Percentiles rank a stretch among this genome's conserved stretches.
These are phyloP conservation scores for Thielaviopsis cerberus DNA, from an alignment of 2,329 filamentous ascomycete genomes.

Conservation along the genomic window DNA sequence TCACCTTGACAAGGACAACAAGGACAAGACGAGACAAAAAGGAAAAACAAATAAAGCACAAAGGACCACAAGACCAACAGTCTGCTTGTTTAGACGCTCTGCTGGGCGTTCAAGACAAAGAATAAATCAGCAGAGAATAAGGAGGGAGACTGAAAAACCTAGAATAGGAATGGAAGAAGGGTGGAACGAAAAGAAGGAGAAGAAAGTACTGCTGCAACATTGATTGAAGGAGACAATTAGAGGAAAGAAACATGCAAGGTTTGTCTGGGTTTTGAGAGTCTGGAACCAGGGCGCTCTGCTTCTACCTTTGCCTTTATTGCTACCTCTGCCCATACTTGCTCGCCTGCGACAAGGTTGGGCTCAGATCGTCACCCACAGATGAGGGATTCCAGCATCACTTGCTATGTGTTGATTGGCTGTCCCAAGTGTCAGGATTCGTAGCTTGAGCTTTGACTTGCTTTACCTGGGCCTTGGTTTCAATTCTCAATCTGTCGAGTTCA, in stretches of 20 bases:
- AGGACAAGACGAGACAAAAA: not conserved
- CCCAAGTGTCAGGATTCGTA: not conserved
- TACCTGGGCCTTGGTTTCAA: not conserved
- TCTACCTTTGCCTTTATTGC: too few relatives aligned
- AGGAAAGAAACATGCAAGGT: not conserved
- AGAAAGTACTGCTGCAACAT: not conserved
- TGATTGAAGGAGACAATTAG: not conserved
- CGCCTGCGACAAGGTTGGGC: not conserved
- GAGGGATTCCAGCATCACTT: not conserved
- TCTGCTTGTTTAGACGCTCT: not conserved
- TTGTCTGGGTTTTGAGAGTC: not conserved
- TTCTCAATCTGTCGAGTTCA: too few relatives aligned
- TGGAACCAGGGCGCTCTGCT: not conserved
- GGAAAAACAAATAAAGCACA: not conserved
- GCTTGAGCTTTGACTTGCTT: not conserved
- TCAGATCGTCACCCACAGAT: not conserved
- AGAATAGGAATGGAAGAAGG: too few relatives aligned
- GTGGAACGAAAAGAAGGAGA: not conserved
- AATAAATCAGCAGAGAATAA: not conserved
- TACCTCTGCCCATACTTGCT: not conserved
- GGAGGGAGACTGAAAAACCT: too few relatives aligned
- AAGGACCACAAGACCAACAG: not conserved
- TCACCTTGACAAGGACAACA: not conserved
- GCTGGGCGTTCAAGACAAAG: not conserved
- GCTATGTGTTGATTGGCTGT: not conserved